Evolutionary conservation across 345 rosid genomes (phyloP).

Genomic region (Anastatica hierochuntica): DNA sequence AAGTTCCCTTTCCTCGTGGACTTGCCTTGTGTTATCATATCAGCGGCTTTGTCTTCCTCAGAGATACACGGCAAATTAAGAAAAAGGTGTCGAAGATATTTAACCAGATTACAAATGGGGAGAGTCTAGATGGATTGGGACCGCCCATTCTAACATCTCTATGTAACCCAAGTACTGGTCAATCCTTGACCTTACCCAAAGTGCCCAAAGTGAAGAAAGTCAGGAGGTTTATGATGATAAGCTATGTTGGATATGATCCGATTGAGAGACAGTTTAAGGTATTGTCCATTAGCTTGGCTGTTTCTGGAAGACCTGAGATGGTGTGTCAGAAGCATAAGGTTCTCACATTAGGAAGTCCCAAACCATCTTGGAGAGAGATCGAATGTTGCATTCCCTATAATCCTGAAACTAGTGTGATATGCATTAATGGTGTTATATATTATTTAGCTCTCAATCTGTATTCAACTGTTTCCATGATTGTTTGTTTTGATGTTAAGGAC

Average conservation of each 20-base stretch:
- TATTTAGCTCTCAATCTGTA: background rate
- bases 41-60: background rate
- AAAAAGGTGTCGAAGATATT: too few relatives aligned
- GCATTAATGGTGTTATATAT: background rate
- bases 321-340: background rate
- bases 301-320: background rate
- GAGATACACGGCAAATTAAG: too few relatives aligned
- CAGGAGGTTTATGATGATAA: background rate
- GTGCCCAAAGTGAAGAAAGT: background rate
- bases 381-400: background rate
- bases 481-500: background rate
- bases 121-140: too few relatives aligned
- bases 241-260: background rate
- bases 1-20: too few relatives aligned
- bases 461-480: background rate
- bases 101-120: background rate
- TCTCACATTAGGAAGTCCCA: background rate
- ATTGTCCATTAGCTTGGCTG: background rate
- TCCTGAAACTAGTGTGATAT: background rate
- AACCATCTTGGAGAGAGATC: background rate
- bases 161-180: background rate
- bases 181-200: background rate
- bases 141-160: too few relatives aligned
- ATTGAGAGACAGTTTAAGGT: background rate
- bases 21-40: too few relatives aligned